Conservation (phyloP, 2,329 filamentous ascomycete genomes). For the Xylariaceae sp. region DNA sequence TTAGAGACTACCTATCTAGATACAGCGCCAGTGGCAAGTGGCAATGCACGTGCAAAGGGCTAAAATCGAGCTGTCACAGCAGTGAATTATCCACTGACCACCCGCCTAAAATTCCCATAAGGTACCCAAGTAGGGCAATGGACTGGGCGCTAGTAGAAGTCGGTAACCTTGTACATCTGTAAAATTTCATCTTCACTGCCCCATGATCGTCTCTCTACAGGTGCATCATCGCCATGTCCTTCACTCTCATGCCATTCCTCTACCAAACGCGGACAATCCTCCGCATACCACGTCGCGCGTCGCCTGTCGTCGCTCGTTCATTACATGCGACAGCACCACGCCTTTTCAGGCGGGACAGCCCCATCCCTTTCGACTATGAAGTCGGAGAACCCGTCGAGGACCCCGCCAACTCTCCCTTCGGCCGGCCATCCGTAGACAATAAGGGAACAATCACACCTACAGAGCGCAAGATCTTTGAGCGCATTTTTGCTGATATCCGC, state of each 20-base stretch:
- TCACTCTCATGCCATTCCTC: conserved; percentile 58
- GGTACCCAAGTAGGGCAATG: no score
- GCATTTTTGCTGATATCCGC: conserved; percentile 55
- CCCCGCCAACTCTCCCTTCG: background rate
- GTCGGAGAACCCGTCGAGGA: conserved; percentile 23
- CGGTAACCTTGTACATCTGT: no score
- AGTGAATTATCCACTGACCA: no score
- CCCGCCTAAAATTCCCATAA: no score
- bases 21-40: no score
- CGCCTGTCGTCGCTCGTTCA: conserved; percentile 20
- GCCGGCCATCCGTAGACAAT: conserved; percentile 20
- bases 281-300: conserved; percentile 25
- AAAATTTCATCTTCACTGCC: no score
- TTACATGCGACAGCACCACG: conserved; percentile 22
- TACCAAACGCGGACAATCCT: conserved; percentile 65
- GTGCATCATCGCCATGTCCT: conserved; percentile 35
- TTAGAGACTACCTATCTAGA: no score
- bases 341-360: conserved; percentile 23
- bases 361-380: conserved; percentile 50
- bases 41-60: no score
- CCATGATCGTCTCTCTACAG: background rate
- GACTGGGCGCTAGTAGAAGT: no score
- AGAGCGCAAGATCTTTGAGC: conserved; percentile 45
- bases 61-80: no score
- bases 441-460: conserved; percentile 49